Evolutionary conservation across 108 stramenopile species (phyloP).

Genomic region (Cyclotella kingstonii): DNA sequence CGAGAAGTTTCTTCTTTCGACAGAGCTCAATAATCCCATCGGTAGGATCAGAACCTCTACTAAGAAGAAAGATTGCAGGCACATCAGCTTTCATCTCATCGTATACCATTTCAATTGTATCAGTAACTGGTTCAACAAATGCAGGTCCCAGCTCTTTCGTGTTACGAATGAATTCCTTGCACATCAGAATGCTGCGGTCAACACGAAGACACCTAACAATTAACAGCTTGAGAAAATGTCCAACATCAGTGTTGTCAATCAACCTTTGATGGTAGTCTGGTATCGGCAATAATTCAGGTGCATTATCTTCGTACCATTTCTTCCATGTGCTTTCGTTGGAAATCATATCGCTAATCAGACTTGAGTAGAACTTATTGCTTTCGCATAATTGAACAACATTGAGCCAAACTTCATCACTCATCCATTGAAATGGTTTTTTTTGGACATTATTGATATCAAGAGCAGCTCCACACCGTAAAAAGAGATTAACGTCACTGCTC

Average conservation of each 20-base stretch:
- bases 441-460: conserved; percentile 77
- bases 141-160: conserved; percentile 81
- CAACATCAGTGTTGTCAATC: conserved; percentile 61
- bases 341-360: conserved; percentile 73
- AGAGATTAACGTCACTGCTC: conserved; percentile 67
- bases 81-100: conserved; percentile 73
- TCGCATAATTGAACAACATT: conserved; percentile 80
- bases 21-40: conserved; percentile 84
- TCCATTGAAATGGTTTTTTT: conserved; percentile 88
- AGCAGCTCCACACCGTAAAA: conserved; percentile 87
- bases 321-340: conserved; percentile 81
- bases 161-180: conserved; percentile 79
- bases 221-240: conserved; percentile 80
- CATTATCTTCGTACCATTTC: conserved; percentile 88
- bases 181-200: conserved; percentile 85
- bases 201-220: conserved; percentile 84
- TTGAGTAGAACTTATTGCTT: conserved; percentile 71
- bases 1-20: conserved; percentile 83
- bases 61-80: conserved; percentile 89
- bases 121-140: conserved; percentile 90
- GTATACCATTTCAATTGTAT: conserved; percentile 88
- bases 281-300: conserved; percentile 76
- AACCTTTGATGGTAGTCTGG: conserved; percentile 88
- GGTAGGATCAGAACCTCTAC: conserved; percentile 90
- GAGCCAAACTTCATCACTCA: conserved; percentile 84